phyloP scores from a whole-genome alignment of 2,329 filamentous ascomycete genomes.

The Dendryphion nanum region DNA sequence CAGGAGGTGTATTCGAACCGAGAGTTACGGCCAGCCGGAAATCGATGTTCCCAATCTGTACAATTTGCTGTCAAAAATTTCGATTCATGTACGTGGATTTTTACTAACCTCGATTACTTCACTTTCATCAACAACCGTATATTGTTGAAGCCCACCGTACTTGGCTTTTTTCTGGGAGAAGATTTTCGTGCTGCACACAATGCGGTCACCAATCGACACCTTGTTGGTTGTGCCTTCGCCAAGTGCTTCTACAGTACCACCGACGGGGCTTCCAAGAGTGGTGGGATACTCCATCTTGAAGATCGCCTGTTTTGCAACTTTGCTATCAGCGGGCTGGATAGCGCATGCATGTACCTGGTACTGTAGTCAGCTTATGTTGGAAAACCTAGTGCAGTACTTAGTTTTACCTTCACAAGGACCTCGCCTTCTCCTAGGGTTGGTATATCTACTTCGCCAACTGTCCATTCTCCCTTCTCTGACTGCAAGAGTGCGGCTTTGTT shows the following conservation, averaged over 20 bases:
- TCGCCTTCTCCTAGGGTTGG: constrained; percentile 15
- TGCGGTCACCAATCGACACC: constrained; percentile 33
- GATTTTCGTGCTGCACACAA: constrained; percentile 22
- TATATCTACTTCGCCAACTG: constrained; percentile 15
- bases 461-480: constrained; percentile 11
- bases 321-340: constrained; percentile 30
- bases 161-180: constrained; percentile 17
- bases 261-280: constrained; percentile 28
- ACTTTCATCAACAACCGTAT: constrained; percentile 14
- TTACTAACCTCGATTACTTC: constrained; percentile 15
- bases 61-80: neutral
- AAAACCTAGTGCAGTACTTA: constrained; percentile 6
- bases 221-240: constrained; percentile 26
- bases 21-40: constrained; percentile 20
- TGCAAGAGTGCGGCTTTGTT: constrained; percentile 19
- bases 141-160: constrained; percentile 19
- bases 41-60: constrained; percentile 19
- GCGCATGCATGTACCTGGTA: constrained; percentile 16
- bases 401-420: constrained; percentile 15
- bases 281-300: constrained; percentile 21
- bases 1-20: constrained; percentile 23
- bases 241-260: constrained; percentile 30
- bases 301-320: constrained; percentile 16
- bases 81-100: constrained; percentile 7
- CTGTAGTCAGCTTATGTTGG: neutral